Base-by-base conservation (phyloP, 225 moss, liverwort and hornwort species). In the Straminergon stramineum region DNA sequence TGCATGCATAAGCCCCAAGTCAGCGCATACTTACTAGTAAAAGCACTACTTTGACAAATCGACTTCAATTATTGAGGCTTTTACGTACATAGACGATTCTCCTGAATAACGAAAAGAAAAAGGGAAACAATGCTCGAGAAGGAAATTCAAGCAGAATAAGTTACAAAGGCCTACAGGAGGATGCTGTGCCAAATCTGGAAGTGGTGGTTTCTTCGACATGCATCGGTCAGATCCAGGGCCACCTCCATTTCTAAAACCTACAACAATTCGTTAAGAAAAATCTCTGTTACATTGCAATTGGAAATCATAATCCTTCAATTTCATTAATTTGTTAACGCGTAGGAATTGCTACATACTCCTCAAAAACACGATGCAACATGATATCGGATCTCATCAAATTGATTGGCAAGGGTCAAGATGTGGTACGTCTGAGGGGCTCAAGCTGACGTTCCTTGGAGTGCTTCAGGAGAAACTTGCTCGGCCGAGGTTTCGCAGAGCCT, bases 361-460 rank as follows among this genome's bases (percentile, higher is more conserved):
- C 35, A 82, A 88, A 78, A 66, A 65, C 41, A 89, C n/a, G 22
- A 45, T 65, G 51, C 63, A 79, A n/a, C 18, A 53, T 48, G 51
- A 85, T 61, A 52, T 80, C 57, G 2, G 9, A 85, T 37, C 43
- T 60, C 18, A 51, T 75, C 55, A 69, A 53, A 62, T 15, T 55
- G 12, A 53, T 14, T 86, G 51, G 78, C 81, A 89, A 90, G 75
- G 76, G 89, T 92, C 58, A 90, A 34, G 81, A 61, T 85, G 74
- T 52, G 62, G 83, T 91, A 93, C 93, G 86, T 89, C 61, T 78
- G 28, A 58, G 58, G 26, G 70, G 55, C 17, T 81, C 86, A 70
- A 92, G 91, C 82, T 89, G 73, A 51, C 66, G 68, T 78, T 90
- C 92, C 89, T 91, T 91, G 24, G 93, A 93, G 87, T 93, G 93